These are phyloP conservation scores for Senna tora DNA, from an alignment of 306 rosid genomes.

Conservation along the genomic window DNA sequence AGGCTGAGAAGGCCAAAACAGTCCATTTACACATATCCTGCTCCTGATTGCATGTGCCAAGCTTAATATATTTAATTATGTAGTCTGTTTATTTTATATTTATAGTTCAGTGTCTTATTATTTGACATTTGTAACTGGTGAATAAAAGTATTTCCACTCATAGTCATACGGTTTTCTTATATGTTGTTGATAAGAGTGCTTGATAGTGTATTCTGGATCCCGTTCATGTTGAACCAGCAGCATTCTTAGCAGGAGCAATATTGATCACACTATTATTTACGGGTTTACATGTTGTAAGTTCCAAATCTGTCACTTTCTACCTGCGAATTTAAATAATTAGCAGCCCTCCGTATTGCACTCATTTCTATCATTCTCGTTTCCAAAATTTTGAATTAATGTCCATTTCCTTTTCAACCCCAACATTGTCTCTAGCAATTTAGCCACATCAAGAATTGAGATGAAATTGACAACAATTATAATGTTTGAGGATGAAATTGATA, in stretches of 20 bases:
- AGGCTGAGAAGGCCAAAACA: slow-evolving; percentile 89
- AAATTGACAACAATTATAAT: too few relatives aligned
- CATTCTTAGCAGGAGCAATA: slow-evolving; percentile 48
- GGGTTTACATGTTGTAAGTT: neutral
- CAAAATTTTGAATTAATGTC: too few relatives aligned
- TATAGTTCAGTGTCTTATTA: slow-evolving; percentile 47
- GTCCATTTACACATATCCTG: slow-evolving; percentile 92
- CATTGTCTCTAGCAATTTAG: too few relatives aligned
- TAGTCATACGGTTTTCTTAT: slow-evolving; percentile 40
- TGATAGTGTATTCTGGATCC: slow-evolving; percentile 40
- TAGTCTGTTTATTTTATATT: slow-evolving; percentile 35
- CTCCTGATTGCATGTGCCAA: slow-evolving; percentile 97
- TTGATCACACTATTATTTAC: slow-evolving; percentile 14
- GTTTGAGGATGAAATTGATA: too few relatives aligned
- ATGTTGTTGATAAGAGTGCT: slow-evolving; percentile 51
- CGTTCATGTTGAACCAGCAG: slow-evolving; percentile 31
- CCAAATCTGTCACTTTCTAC: neutral
- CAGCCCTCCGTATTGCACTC: neutral
- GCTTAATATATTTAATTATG: slow-evolving; percentile 46
- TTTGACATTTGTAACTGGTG: slow-evolving; percentile 50
- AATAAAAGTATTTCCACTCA: slow-evolving; percentile 51
- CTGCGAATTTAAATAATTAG: neutral
- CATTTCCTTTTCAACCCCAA: too few relatives aligned
- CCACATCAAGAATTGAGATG: too few relatives aligned
- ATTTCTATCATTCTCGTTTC: too few relatives aligned